Percentiles rank a stretch among this genome's conserved stretches.
Conservation (phyloP, 2,329 filamentous ascomycete species). For the Botryotinia narcissicola region DNA sequence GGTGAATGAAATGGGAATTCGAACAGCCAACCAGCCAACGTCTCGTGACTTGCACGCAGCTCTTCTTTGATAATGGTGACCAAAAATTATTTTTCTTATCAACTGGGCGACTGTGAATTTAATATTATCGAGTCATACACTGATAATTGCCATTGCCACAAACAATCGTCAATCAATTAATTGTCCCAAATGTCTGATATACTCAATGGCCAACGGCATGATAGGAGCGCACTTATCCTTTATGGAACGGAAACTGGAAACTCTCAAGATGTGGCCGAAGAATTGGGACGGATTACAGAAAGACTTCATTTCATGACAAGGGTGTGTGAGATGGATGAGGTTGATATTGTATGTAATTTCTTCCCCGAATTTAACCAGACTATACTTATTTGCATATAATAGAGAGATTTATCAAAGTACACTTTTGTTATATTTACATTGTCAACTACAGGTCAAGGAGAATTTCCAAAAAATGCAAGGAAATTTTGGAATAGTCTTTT, state of each 20-base stretch:
- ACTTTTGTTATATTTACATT: constrained; percentile 73
- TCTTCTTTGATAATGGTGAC: not conserved
- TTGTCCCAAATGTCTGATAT: constrained; percentile 1
- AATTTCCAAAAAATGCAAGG: constrained; percentile 80
- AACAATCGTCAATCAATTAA: not conserved
- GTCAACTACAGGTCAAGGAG: constrained; percentile 92
- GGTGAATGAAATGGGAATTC: not conserved
- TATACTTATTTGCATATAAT: constrained; percentile 31
- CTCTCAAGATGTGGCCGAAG: constrained; percentile 84
- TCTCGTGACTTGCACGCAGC: not conserved
- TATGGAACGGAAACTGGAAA: constrained; percentile 97
- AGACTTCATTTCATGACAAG: constrained; percentile 74
- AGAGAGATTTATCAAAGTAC: constrained; percentile 53
- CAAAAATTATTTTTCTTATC: constrained; percentile 1
- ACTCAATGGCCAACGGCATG: constrained; percentile 31
- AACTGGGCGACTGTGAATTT: not conserved
- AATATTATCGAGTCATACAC: not conserved
- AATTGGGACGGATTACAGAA: constrained; percentile 72
- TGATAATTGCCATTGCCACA: not conserved
- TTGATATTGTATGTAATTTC: constrained; percentile 64
- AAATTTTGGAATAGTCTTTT: constrained; percentile 83
- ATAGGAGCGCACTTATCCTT: constrained; percentile 64
- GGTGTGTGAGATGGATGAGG: constrained; percentile 70
- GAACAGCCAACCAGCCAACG: not conserved
- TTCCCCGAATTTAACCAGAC: not conserved